These are phyloP conservation scores for Kalmusia sp. DNA, from an alignment of 2,329 filamentous ascomycete genomes.

Conservation along the genomic window DNA sequence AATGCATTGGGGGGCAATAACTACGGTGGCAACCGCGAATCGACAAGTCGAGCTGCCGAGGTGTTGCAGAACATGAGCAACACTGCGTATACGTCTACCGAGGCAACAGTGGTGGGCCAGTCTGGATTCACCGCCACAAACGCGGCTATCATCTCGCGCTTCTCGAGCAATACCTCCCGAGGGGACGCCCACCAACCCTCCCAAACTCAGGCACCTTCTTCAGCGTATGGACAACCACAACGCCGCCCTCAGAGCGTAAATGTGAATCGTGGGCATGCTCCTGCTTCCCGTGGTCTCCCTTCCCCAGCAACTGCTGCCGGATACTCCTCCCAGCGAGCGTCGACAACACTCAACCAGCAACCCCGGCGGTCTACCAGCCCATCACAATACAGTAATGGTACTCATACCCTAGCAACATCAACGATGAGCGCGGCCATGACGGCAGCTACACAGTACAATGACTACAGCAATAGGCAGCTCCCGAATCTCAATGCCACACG, in stretches of 20 bases:
- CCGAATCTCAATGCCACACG: slow-evolving; percentile 28
- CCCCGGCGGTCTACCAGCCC: slow-evolving; percentile 38
- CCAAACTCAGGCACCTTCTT: slow-evolving; percentile 14
- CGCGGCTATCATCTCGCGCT: slow-evolving; percentile 24
- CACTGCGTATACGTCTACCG: slow-evolving; percentile 28
- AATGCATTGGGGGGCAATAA: slow-evolving; percentile 29
- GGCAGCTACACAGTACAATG: slow-evolving; percentile 25
- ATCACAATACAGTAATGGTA: slow-evolving; percentile 32
- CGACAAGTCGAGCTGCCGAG: slow-evolving; percentile 39
- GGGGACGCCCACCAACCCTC: slow-evolving; percentile 19
- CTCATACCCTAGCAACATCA: slow-evolving; percentile 13
- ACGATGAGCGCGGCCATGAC: slow-evolving; percentile 17
- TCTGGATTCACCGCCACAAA: slow-evolving; percentile 31
- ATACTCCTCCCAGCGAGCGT: slow-evolving; percentile 33
- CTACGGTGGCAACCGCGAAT: slow-evolving; percentile 34
- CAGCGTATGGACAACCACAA: slow-evolving; percentile 31
- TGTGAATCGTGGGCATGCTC: slow-evolving; percentile 25
- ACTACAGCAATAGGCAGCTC: slow-evolving; percentile 29
- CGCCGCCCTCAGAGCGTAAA: slow-evolving; percentile 37
- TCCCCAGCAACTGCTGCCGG: slow-evolving; percentile 32
- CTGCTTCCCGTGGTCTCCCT: slow-evolving; percentile 22
- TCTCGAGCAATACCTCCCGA: slow-evolving; percentile 24
- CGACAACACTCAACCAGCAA: slow-evolving; percentile 32
- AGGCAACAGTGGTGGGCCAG: slow-evolving; percentile 20
- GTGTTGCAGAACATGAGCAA: slow-evolving; percentile 44